phyloP scores from a whole-genome alignment of 306 rosid species.

The Casuarina equisetifolia region DNA sequence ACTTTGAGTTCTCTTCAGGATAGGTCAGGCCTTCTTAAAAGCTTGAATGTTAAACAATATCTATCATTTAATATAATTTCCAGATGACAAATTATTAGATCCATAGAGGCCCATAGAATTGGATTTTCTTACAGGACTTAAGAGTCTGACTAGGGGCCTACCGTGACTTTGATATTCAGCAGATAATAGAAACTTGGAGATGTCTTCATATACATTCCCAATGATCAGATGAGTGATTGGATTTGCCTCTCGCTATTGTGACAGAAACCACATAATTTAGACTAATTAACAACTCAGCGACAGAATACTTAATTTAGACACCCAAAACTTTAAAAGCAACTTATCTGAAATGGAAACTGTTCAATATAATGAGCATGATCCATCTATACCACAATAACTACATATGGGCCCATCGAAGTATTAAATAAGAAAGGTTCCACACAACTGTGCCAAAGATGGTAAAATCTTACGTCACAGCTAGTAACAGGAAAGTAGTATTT shows the following conservation, averaged over 20 bases:
- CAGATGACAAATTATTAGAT: background rate
- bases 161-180: background rate
- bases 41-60: background rate
- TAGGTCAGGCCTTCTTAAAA: too few relatives aligned
- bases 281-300: background rate
- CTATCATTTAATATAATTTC: background rate
- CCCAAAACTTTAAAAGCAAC: background rate
- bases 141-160: background rate
- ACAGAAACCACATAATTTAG: background rate
- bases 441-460: slow-evolving; percentile 12
- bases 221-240: background rate
- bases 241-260: background rate
- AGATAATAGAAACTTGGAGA: background rate
- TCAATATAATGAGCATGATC: background rate
- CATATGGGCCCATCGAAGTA: background rate
- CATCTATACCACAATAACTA: background rate
- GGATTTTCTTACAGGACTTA: background rate
- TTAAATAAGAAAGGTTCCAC: background rate
- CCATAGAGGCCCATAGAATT: background rate
- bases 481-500: slow-evolving; percentile 78
- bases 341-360: background rate
- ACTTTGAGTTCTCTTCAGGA: too few relatives aligned
- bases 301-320: background rate
- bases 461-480: slow-evolving; percentile 68
- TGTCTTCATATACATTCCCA: background rate